Percentiles rank a stretch among this genome's conserved stretches.
Conservation (phyloP, 352 stramenopile species). For the Thalassiosira livingstoniorum region DNA sequence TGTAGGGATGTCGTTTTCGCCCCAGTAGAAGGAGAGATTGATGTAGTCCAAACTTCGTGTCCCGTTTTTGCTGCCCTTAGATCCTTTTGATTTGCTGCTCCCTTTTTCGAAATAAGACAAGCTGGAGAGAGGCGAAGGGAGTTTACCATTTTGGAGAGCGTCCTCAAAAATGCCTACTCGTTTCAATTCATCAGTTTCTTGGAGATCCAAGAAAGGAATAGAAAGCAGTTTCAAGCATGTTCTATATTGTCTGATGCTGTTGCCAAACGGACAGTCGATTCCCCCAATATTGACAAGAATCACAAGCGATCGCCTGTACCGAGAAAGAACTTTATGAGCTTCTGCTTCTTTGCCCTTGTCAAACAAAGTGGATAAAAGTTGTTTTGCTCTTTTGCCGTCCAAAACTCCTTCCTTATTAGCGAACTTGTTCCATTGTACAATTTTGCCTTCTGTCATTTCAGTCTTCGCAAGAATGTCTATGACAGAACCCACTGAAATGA, state of each 20-base stretch:
- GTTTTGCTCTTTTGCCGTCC: too few species aligned
- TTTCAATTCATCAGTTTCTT: slow-evolving; percentile 14
- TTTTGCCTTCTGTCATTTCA: too few species aligned
- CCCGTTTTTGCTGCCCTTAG: neutral
- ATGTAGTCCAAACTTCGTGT: too few species aligned
- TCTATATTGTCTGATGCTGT: too few species aligned
- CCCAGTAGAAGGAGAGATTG: slow-evolving; percentile 23
- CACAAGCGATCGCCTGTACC: slow-evolving; percentile 20
- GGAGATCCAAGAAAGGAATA: slow-evolving; percentile 15
- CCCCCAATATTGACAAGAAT: slow-evolving; percentile 18
- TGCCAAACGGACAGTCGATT: too few species aligned
- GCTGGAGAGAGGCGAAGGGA: slow-evolving; percentile 17
- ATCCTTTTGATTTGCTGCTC: slow-evolving; percentile 26
- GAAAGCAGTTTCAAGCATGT: neutral
- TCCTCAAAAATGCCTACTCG: slow-evolving; percentile 5
- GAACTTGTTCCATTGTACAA: too few species aligned
- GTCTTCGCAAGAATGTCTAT: slow-evolving; percentile 10
- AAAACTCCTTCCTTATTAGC: too few species aligned
- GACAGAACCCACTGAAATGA: slow-evolving; percentile 12
- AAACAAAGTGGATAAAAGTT: too few species aligned
- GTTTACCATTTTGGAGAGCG: slow-evolving; percentile 3
- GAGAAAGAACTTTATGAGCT: slow-evolving; percentile 6
- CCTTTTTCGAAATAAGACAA: slow-evolving; percentile 18
- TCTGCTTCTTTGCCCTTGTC: too few species aligned
- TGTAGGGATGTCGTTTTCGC: slow-evolving; percentile 8